A percentile compares a stretch with the other conserved stretches of the same genome.
Conservation (phyloP, 2,329 filamentous ascomycete species). For the Sclerotinia glacialis region DNA sequence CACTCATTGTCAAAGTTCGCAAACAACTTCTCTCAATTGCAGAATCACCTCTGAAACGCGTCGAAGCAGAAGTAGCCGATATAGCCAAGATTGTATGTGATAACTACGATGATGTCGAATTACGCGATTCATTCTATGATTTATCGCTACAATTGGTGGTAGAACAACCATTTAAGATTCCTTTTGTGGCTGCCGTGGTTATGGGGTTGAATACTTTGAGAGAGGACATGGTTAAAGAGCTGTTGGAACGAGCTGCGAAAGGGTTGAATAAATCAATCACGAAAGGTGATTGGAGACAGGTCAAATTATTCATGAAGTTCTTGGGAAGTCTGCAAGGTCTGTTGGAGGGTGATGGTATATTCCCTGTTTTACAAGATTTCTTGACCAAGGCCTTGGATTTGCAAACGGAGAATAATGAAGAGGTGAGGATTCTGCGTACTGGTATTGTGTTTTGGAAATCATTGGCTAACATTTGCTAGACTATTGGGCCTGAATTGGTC, state of each 20-base stretch:
- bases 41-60: constrained; percentile 74
- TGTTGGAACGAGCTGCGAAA: constrained; percentile 62
- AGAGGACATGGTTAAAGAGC: constrained; percentile 67
- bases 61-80: constrained; percentile 72
- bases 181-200: constrained; percentile 82
- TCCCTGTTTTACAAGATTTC: constrained; percentile 82
- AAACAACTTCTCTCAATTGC: constrained; percentile 77
- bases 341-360: constrained; percentile 80
- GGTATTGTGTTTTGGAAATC: constrained; percentile 17
- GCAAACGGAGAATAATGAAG: constrained; percentile 88
- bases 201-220: constrained; percentile 76
- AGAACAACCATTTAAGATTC: constrained; percentile 97
- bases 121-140: constrained; percentile 69
- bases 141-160: constrained; percentile 72
- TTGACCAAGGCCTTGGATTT: constrained; percentile 88
- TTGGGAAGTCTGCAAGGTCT: constrained; percentile 80
- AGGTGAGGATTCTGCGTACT: constrained; percentile 59
- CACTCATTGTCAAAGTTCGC: constrained; percentile 67
- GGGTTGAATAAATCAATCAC: constrained; percentile 66
- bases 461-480: constrained; percentile 43
- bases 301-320: constrained; percentile 88
- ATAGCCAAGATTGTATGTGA: constrained; percentile 77
- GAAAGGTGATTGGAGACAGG: constrained; percentile 78
- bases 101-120: constrained; percentile 79
- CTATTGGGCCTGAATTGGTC: constrained; percentile 78